Percentiles rank a stretch among this genome's conserved stretches.
Evolutionary conservation across 495 filamentous ascomycete species (phyloP).

Genomic region (Durotheca rogersii): DNA sequence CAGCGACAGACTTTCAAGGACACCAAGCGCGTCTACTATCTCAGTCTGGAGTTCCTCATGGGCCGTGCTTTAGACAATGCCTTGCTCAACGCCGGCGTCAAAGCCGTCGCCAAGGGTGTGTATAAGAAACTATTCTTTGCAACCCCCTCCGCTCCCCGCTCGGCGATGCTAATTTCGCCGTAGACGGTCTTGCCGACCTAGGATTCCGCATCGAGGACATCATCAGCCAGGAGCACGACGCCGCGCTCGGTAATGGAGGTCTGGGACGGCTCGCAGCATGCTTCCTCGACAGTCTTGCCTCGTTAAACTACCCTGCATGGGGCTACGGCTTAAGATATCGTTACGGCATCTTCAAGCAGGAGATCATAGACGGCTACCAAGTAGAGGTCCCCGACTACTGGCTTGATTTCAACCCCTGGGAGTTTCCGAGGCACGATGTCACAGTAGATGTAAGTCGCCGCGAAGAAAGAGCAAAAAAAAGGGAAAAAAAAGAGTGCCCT

Average conservation of each 20-base stretch:
- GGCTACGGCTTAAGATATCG: conserved; percentile 93
- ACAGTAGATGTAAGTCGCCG: conserved; percentile 66
- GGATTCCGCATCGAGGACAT: conserved; percentile 97
- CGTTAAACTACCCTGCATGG: conserved; percentile 93
- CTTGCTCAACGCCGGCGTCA: conserved; percentile 91
- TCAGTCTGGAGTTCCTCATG: conserved; percentile 97
- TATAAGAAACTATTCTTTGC: too few relatives aligned
- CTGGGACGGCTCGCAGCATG: conserved; percentile 93
- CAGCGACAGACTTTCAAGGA: conserved; percentile 90
- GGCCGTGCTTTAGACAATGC: conserved; percentile 95
- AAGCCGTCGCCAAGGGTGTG: conserved; percentile 76
- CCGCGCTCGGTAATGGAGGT: conserved; percentile 93
- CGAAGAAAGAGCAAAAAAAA: too few relatives aligned
- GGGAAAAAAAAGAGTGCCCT: neutral
- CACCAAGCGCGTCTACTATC: conserved; percentile 92
- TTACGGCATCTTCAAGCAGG: conserved; percentile 99
- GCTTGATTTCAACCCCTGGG: conserved; percentile 99
- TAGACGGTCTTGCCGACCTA: conserved; percentile 80
- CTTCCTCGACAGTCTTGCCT: conserved; percentile 93
- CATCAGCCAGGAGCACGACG: conserved; percentile 92
- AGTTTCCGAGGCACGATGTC: conserved; percentile 93
- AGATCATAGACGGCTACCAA: conserved; percentile 96
- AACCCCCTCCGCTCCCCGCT: too few relatives aligned
- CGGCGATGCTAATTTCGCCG: conserved; percentile 16
- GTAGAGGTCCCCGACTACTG: conserved; percentile 98